Evolutionary conservation across 352 stramenopile genomes (phyloP).

Genomic region (Globisporangium nagaii): DNA sequence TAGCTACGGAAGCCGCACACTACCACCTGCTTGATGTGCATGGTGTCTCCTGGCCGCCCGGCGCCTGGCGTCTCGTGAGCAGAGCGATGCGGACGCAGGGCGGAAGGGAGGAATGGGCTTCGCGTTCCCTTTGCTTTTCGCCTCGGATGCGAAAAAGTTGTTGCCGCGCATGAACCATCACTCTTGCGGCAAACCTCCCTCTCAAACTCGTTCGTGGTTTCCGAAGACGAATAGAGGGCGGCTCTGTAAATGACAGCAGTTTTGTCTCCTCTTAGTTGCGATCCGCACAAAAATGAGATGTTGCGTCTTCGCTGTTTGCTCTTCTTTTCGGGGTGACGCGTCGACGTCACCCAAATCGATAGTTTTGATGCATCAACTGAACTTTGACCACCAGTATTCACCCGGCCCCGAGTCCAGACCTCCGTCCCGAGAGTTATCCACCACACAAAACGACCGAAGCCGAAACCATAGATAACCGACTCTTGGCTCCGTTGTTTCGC

Average conservation of each 20-base stretch:
- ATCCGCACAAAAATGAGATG: constrained; percentile 10
- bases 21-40: constrained; percentile 97
- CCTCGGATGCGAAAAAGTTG: too few relatives aligned
- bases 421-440: neutral
- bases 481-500: too few relatives aligned
- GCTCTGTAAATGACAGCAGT: neutral
- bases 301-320: too few relatives aligned
- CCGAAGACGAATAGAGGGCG: constrained; percentile 1
- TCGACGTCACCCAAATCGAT: too few relatives aligned
- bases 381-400: constrained; percentile 33
- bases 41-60: constrained; percentile 16
- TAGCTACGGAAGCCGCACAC: constrained; percentile 95
- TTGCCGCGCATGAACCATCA: too few relatives aligned
- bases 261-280: constrained; percentile 5
- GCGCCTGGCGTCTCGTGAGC: neutral
- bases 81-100: neutral
- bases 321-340: too few relatives aligned
- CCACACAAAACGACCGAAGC: neutral
- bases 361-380: constrained; percentile 6
- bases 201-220: constrained; percentile 10
- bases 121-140: too few relatives aligned
- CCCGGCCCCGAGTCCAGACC: constrained; percentile 14
- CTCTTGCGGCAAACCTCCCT: constrained; percentile 4
- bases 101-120: too few relatives aligned
- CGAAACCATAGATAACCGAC: neutral